phyloP scores from a whole-genome alignment of 768 basidiomycete species.

The Suillus placidus region DNA sequence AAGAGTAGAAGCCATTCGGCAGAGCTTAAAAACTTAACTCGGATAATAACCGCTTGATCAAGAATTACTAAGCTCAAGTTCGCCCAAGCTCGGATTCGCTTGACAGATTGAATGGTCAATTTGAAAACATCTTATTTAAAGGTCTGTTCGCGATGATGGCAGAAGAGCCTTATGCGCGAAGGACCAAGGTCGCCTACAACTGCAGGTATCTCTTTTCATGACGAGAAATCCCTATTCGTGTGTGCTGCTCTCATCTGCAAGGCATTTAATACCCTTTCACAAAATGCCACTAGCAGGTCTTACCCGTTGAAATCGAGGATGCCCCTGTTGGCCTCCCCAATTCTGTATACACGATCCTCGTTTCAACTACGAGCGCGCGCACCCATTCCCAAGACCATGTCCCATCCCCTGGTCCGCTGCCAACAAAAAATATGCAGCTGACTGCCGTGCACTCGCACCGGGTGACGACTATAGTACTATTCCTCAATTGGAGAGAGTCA shows the following conservation, averaged over 20 bases:
- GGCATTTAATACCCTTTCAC: conserved; percentile 1
- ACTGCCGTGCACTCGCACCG: no score
- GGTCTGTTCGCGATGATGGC: background rate
- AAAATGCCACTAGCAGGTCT: background rate
- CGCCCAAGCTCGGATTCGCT: no score
- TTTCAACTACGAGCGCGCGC: background rate
- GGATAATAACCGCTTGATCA: no score
- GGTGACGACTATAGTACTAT: no score
- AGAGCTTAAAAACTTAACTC: no score
- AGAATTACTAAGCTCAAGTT: no score
- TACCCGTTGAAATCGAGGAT: background rate
- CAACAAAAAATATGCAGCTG: no score
- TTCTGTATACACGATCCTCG: background rate
- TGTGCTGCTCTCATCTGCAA: background rate
- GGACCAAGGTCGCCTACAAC: background rate
- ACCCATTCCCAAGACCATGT: background rate
- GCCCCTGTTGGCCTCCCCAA: background rate
- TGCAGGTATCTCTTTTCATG: background rate
- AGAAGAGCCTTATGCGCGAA: background rate
- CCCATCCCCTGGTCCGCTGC: background rate
- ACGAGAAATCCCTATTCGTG: background rate
- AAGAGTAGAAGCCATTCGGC: no score
- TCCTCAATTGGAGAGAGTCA: no score
- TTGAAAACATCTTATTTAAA: no score
- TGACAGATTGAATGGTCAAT: no score